These are phyloP conservation scores for Hamamelis virginiana DNA, from an alignment of 164 flowering plant species.

Conservation along the genomic window DNA sequence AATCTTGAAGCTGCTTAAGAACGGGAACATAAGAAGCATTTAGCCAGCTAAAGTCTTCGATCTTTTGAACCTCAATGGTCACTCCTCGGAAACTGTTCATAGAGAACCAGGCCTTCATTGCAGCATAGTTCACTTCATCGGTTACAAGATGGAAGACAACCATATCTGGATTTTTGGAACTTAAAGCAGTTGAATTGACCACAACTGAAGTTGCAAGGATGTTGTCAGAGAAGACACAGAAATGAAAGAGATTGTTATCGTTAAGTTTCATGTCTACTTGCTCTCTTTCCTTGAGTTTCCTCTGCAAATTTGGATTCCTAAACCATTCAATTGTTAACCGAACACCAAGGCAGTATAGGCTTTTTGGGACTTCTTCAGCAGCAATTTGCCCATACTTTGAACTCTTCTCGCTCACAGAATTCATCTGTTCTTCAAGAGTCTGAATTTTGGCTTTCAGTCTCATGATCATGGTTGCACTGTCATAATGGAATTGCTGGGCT, in stretches of 20 bases:
- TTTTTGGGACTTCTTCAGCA: conserved; percentile 85
- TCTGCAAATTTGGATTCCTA: conserved; percentile 34
- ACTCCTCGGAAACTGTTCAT: conserved; percentile 65
- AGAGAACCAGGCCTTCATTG: conserved; percentile 90
- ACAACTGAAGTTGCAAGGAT: conserved; percentile 84
- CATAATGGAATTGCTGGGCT: conserved; percentile 79
- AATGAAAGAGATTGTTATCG: conserved; percentile 67
- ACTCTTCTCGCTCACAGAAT: conserved; percentile 59
- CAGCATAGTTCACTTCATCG: conserved; percentile 71
- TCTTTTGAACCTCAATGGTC: conserved; percentile 71
- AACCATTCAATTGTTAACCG: conserved; percentile 72
- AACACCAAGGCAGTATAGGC: conserved; percentile 77
- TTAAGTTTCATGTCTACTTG: conserved; percentile 33
- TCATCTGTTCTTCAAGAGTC: conserved; percentile 68
- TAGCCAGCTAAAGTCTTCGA: conserved; percentile 83
- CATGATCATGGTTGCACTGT: conserved; percentile 81
- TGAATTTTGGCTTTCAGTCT: conserved; percentile 73
- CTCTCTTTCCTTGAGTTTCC: conserved; percentile 33
- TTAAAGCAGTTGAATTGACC: conserved; percentile 72
- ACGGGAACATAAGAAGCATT: conserved; percentile 91
- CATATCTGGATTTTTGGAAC: conserved; percentile 53
- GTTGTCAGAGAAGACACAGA: conserved; percentile 85
- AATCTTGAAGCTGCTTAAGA: conserved; percentile 80
- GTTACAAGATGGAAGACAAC: conserved; percentile 84
- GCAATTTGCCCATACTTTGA: conserved; percentile 80